phyloP scores from a whole-genome alignment of 2,329 filamentous ascomycete species.

The Stachybotrys chlorohalonatus region DNA sequence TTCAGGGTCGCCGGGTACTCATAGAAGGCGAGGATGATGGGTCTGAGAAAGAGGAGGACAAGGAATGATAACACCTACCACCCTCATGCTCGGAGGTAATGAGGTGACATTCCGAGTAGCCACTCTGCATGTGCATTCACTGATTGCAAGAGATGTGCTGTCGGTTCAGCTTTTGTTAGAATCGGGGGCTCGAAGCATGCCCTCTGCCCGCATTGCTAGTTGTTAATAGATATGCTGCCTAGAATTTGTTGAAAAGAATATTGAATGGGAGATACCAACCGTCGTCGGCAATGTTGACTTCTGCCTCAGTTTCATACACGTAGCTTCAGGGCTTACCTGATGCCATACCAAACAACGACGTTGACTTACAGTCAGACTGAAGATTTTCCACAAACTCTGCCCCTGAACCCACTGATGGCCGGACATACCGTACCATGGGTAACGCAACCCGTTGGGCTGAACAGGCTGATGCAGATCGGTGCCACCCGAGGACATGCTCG shows the following conservation, averaged over 20 bases:
- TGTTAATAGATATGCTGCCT: no score
- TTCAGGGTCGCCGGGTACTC: constrained; percentile 63
- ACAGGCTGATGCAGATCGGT: neutral
- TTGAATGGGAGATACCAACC: no score
- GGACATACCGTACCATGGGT: neutral
- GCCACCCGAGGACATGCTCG: neutral
- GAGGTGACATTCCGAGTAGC: neutral
- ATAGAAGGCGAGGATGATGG: constrained; percentile 63
- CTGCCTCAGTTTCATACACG: no score
- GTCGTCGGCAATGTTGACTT: no score
- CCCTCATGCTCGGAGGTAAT: neutral
- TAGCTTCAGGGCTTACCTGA: no score
- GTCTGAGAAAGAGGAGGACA: constrained; percentile 9
- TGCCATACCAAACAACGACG: no score
- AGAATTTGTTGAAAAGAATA: no score
- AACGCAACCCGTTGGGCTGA: neutral
- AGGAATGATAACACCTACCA: neutral
- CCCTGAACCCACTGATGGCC: no score
- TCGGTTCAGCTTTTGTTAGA: no score
- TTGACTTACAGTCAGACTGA: no score
- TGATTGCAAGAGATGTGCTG: neutral
- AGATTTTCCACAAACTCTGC: neutral
- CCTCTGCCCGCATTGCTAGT: no score
- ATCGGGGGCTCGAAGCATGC: no score
- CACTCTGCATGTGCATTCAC: neutral